Base-by-base conservation (phyloP, 495 filamentous ascomycete species). In the Xylaria grammica region DNA sequence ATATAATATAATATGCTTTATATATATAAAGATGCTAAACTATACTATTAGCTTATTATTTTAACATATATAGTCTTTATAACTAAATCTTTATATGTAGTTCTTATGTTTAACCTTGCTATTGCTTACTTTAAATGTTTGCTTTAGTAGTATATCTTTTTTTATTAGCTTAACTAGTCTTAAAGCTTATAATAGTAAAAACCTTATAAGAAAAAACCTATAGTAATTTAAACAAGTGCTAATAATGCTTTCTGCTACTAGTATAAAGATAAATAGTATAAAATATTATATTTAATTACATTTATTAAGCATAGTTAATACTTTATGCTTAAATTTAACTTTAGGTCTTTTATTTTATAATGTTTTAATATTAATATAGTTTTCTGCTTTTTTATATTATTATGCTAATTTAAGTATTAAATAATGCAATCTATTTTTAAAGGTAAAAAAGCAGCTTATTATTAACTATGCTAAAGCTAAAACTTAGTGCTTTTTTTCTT, bases 1-100 rank as follows among this genome's bases (percentile, higher is more conserved):
- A 10, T 70, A 76, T 20, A 72, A 77, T 45, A 73, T 74, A 24
- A 71, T 77, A 58, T 65, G 58, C 17, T 65, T 1, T 50, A 24
- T 49, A 49, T 15, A 50, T 15, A 50, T 50, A 48, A 48, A 20
- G 19, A 10, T n/a, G 24, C 48, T 8, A 30, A 26, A 29, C 7
- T 24, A 17, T 50, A 24, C 48, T n/a, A 13, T n/a, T 17, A 20
- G 48, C 48, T 30, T n/a, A 50, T 5, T 7, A 30, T 50, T 11
- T 17, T n/a, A 29, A 24, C 17, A 24, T 24, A 17, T 11, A 24
- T n/a, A 20, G 48, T 50, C 11, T 50, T 7, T 50, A 50, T 7
- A n/a, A 29, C 26, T 29, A 50, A 10, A 27, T 50, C 24, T 10
- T 27, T 7, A 24, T n/a, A 50, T 10, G 26, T 24, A 24, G 3